Evolutionary conservation across 495 filamentous ascomycete genomes (phyloP).

Genomic region (Aspergillus diversus): DNA sequence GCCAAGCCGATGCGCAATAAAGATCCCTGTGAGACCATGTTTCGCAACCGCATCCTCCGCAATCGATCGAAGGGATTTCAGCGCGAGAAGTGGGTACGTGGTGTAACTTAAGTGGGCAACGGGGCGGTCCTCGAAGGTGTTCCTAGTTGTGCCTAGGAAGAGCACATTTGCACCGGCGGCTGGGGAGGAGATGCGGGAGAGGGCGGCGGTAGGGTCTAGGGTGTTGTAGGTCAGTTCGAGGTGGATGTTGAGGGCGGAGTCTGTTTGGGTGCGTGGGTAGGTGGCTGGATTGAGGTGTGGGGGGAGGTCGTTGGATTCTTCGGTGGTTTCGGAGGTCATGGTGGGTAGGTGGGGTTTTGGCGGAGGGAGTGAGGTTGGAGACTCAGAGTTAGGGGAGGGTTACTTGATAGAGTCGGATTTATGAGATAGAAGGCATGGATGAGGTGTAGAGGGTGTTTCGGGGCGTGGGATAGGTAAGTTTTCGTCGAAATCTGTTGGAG

Average conservation of each 20-base stretch:
- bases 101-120: conserved; percentile 82
- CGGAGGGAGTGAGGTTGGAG: neutral
- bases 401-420: neutral
- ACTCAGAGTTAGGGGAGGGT: neutral
- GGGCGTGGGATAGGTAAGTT: neutral
- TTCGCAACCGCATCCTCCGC: conserved; percentile 58
- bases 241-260: conserved; percentile 41
- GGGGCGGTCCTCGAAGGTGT: conserved; percentile 74
- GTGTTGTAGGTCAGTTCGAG: conserved; percentile 58
- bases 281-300: conserved; percentile 42
- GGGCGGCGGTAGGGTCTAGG: conserved; percentile 62
- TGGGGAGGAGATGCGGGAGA: conserved; percentile 72
- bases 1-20: conserved; percentile 86
- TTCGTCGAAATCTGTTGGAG: neutral
- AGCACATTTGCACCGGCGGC: conserved; percentile 86
- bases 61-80: conserved; percentile 75
- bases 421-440: neutral
- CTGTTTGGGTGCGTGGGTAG: conserved; percentile 43
- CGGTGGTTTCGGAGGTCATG: conserved; percentile 13
- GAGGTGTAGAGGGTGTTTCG: neutral
- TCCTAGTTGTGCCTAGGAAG: conserved; percentile 86
- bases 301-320: neutral
- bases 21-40: conserved; percentile 68
- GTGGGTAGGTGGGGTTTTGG: neutral
- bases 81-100: conserved; percentile 75